These are phyloP conservation scores for Diplodia seriata DNA, from an alignment of 2,329 filamentous ascomycete genomes.

Conservation along the genomic window DNA sequence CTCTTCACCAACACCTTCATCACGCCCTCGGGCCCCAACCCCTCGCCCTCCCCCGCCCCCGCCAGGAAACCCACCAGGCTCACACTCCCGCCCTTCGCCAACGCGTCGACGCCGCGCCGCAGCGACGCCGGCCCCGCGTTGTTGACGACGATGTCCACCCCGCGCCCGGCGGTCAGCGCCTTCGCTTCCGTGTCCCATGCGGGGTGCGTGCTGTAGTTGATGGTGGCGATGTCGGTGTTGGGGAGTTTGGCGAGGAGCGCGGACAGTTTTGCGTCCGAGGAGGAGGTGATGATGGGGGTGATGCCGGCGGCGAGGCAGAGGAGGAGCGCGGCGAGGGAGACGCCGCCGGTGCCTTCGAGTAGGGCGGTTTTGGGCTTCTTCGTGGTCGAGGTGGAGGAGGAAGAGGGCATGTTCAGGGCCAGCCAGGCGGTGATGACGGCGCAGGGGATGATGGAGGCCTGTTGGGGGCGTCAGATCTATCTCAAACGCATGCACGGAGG, in stretches of 20 bases:
- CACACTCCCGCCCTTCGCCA: conserved; percentile 32
- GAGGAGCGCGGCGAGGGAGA: conserved; percentile 44
- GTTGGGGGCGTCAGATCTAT: background rate
- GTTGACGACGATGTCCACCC: conserved; percentile 57
- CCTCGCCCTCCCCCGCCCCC: no score
- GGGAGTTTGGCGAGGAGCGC: conserved; percentile 55
- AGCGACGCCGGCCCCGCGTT: conserved; percentile 38
- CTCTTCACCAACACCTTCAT: no score
- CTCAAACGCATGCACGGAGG: no score
- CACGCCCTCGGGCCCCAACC: no score
- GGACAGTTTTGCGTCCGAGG: conserved; percentile 61
- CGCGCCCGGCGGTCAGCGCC: conserved; percentile 50
- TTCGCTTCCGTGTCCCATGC: conserved; percentile 64
- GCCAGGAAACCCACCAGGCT: no score
- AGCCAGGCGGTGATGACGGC: conserved; percentile 40
- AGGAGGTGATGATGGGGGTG: conserved; percentile 65
- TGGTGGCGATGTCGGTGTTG: conserved; percentile 45
- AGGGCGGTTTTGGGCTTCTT: conserved; percentile 30
- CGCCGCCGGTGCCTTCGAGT: conserved; percentile 49
- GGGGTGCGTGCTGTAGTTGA: conserved; percentile 65
- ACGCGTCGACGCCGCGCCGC: conserved; percentile 34
- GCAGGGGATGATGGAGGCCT: conserved; percentile 37
- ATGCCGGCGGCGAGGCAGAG: conserved; percentile 38
- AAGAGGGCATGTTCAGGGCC: conserved; percentile 35
- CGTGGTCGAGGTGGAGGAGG: background rate